Conservation (phyloP, 2,329 filamentous ascomycete species). For the Epichloe typhina region DNA sequence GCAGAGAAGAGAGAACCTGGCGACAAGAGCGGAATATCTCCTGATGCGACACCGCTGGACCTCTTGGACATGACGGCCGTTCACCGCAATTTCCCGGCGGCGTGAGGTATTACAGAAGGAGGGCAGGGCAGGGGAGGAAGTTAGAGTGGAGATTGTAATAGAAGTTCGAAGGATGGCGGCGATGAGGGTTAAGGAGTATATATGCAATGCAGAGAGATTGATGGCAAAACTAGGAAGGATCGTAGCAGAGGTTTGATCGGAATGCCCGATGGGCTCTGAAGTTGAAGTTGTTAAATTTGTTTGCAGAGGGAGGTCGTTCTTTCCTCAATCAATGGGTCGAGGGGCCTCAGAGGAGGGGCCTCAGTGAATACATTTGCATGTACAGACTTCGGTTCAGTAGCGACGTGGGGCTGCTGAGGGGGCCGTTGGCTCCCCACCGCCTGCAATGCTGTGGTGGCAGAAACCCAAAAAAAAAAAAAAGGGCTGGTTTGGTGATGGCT, state of each 20-base stretch:
- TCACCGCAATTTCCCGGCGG: neutral
- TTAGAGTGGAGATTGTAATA: neutral
- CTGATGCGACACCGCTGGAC: neutral
- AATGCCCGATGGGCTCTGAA: no score
- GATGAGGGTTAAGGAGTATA: neutral
- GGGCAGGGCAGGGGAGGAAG: neutral
- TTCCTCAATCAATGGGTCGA: no score
- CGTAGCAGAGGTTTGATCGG: no score
- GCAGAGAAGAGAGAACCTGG: neutral
- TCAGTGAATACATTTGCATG: no score
- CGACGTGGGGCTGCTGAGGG: no score
- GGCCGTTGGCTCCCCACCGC: constrained; percentile 8
- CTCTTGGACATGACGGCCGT: neutral
- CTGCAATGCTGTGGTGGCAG: constrained; percentile 6
- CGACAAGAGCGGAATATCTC: neutral
- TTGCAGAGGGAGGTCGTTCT: no score
- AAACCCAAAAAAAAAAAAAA: constrained; percentile 10
- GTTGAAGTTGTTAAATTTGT: no score
- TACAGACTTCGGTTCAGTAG: no score
- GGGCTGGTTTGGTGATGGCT: constrained; percentile 8
- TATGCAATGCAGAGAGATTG: neutral
- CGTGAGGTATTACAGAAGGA: neutral
- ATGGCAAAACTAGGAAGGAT: neutral
- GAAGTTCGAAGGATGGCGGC: neutral
- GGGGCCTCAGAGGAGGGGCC: no score